Evolutionary conservation across 192 early-diverging fungal species (phyloP).

Genomic region (Backusella morwellensis): DNA sequence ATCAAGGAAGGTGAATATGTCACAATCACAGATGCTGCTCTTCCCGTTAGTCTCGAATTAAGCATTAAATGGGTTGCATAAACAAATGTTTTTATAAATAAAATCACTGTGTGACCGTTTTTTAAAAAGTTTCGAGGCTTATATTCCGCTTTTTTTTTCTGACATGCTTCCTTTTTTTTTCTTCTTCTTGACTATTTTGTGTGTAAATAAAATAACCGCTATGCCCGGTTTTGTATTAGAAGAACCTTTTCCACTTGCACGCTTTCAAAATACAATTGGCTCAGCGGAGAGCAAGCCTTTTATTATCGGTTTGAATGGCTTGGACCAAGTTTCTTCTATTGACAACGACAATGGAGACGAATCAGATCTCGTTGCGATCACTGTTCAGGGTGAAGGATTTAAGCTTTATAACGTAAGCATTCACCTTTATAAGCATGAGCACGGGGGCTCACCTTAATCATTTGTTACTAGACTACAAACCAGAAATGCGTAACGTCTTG

Average conservation of each 20-base stretch:
- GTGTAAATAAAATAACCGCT: neutral
- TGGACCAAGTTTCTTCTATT: conserved; percentile 14
- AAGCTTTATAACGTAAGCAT: conserved; percentile 49
- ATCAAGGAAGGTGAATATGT: conserved; percentile 68
- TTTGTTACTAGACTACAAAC: conserved; percentile 38
- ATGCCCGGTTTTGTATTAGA: conserved; percentile 49
- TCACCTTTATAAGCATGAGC: neutral
- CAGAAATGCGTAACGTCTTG: conserved; percentile 52
- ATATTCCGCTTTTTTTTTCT: neutral
- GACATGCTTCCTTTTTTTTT: neutral
- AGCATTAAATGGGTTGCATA: conserved; percentile 23
- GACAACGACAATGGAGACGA: conserved; percentile 22
- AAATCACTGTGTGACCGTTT: neutral
- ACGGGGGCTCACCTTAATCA: neutral
- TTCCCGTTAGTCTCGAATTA: conserved; percentile 59
- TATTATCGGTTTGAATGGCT: conserved; percentile 19
- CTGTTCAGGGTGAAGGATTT: conserved; percentile 50
- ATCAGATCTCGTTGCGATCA: conserved; percentile 39
- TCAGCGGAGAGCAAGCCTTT: conserved; percentile 25
- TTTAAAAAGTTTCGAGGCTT: neutral
- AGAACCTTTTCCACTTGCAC: conserved; percentile 48
- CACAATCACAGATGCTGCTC: conserved; percentile 76
- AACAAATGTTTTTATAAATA: neutral
- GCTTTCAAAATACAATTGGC: conserved; percentile 39
- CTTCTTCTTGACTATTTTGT: no score